Conservation (phyloP, 1,284 basidiomycete genomes). For the Pseudozyma pruni region DNA sequence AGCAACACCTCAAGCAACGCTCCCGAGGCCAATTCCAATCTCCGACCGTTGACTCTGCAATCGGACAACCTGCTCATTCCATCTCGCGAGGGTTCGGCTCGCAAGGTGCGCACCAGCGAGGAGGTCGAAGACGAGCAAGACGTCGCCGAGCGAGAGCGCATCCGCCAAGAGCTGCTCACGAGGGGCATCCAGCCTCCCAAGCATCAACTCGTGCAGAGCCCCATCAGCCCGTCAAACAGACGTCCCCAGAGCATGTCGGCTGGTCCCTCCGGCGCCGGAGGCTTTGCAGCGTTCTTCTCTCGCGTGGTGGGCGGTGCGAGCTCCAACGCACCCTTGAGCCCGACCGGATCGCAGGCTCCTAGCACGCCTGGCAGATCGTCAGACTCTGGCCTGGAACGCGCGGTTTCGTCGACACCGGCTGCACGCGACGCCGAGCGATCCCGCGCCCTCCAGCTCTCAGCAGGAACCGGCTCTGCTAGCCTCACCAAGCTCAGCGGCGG, state of each 20-base stretch:
- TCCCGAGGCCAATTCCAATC: slow-evolving; percentile 73
- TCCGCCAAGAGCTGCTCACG: slow-evolving; percentile 49
- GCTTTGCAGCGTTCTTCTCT: slow-evolving; percentile 56
- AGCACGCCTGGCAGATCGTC: slow-evolving; percentile 13
- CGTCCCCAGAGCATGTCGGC: slow-evolving; percentile 27
- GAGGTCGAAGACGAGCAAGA: slow-evolving; percentile 56
- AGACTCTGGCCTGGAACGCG: slow-evolving; percentile 14
- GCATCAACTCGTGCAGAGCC: slow-evolving; percentile 49
- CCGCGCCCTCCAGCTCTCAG: slow-evolving; percentile 34
- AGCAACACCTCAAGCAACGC: slow-evolving; percentile 7
- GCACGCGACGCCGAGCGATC: slow-evolving; percentile 25
- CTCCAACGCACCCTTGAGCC: slow-evolving; percentile 14
- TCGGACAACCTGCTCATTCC: slow-evolving; percentile 31
- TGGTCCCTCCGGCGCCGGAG: slow-evolving; percentile 28
- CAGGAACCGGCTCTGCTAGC: slow-evolving; percentile 21
- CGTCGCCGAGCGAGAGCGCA: slow-evolving; percentile 52
- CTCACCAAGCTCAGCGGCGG: slow-evolving; percentile 33
- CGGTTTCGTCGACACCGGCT: slow-evolving; percentile 21
- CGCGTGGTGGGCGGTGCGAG: slow-evolving; percentile 49
- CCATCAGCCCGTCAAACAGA: slow-evolving; percentile 12
- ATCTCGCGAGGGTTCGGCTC: slow-evolving; percentile 25
- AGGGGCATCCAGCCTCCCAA: slow-evolving; percentile 55
- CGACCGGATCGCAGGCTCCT: slow-evolving; percentile 28
- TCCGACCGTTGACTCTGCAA: slow-evolving; percentile 77
- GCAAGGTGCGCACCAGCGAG: slow-evolving; percentile 47